Base-by-base conservation (phyloP, 352 stramenopile genomes). In the Pythium oligandrum region DNA sequence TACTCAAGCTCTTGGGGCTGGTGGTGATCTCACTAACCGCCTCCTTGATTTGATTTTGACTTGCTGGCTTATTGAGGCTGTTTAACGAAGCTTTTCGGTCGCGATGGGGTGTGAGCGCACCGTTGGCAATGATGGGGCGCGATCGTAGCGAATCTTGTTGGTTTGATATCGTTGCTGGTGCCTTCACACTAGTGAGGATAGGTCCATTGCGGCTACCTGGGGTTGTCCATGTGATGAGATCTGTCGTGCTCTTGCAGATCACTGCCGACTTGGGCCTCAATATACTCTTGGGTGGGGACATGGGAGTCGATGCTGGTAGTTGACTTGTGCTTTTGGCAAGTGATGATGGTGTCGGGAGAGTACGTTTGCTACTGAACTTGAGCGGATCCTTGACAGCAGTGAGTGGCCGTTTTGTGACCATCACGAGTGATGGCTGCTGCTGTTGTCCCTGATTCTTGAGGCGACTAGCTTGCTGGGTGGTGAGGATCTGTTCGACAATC, bases 201-300 rank as follows among this genome's bases (percentile, higher is more conserved):
- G 17, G 17, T 26, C 17, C 17, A 26, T 26, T 26, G 17, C 17
- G 17, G 17, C 0, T 26, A 26, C 17, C 17, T 26, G 17, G 17
- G 17, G 17, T 26, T 0, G 44, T 57, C 17, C 51, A 61, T 2
- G 55, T 59, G 4, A 74, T 55, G 17, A 82, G 44, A 3, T 70
- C 63, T 1, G 68, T 50, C 10, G 71, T 70, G 61, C 68, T 84
- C 45, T 59, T 80, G 58, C 66, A 83, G 4, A 75, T 55, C 48
- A 64, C 59, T 30, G 73, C 75, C 44, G 75, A 83, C 46, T 75
- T 72, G 40, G 75, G 70, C 11, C 75, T 68, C 48, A 73, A 48
- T 38, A 34, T 39, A 4, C 17, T 26, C 17, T 26, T 26, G 17
- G 17, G 17, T 26, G 17, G 17, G 17, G 17, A 26, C 17, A 26